phyloP scores from a whole-genome alignment of 2,329 filamentous ascomycete species.

The Beauveria bassiana region DNA sequence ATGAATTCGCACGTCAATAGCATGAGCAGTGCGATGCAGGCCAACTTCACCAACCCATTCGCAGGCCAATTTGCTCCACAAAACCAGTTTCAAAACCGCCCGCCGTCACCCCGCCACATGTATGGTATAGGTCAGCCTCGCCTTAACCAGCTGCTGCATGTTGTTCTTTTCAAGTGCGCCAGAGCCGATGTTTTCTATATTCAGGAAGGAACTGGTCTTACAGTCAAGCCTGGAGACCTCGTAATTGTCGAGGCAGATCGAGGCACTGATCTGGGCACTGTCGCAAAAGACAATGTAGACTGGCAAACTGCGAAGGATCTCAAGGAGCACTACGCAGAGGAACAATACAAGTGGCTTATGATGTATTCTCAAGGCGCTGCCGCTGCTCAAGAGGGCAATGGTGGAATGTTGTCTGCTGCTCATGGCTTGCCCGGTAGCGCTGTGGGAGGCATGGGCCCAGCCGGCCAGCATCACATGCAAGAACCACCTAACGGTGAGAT shows the following conservation, averaged over 20 bases:
- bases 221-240: slow-evolving; percentile 82
- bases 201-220: slow-evolving; percentile 87
- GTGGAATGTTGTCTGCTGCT: slow-evolving; percentile 55
- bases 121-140: slow-evolving; percentile 54
- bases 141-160: slow-evolving; percentile 66
- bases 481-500: slow-evolving; percentile 67
- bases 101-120: slow-evolving; percentile 55
- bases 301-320: slow-evolving; percentile 81
- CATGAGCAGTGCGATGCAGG: slow-evolving; percentile 21
- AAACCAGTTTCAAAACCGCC: slow-evolving; percentile 38
- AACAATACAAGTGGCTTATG: slow-evolving; percentile 98
- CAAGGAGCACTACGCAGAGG: slow-evolving; percentile 86
- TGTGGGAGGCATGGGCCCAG: slow-evolving; percentile 70
- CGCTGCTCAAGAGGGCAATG: slow-evolving; percentile 51
- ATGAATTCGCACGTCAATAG: background rate
- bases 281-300: slow-evolving; percentile 79
- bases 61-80: slow-evolving; percentile 39
- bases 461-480: slow-evolving; percentile 64
- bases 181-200: slow-evolving; percentile 95
- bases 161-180: slow-evolving; percentile 95
- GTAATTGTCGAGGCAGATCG: slow-evolving; percentile 98
- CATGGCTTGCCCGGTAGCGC: slow-evolving; percentile 61
- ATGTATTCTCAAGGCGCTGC: slow-evolving; percentile 86
- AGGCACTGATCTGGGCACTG: slow-evolving; percentile 89
- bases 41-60: slow-evolving; percentile 29